Evolutionary conservation across 768 basidiomycete genomes (phyloP), one percentile per base, ranked within the genome.

Genomic region (Leccinellum rugosiceps): DNA sequence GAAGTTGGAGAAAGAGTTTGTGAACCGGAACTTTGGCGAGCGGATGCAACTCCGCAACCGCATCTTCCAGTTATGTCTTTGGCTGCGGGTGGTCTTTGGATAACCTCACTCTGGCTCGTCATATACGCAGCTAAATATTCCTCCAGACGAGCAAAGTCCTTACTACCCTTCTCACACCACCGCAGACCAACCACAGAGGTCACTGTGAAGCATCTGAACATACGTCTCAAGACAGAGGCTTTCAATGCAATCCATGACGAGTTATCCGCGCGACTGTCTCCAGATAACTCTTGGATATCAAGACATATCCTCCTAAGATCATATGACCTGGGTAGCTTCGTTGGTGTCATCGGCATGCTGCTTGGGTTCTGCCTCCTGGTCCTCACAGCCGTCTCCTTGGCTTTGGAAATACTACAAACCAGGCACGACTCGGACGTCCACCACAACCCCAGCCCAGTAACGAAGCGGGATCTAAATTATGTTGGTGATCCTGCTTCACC

Each of bases 191-290:
- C 56, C 52, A 62, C 57, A 3, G 64, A 68, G 28, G 46, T 71
- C 53, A 58, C 52, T 6, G 68, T 71, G 31, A 72, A 60, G 53
- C 55, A 68, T 41, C 41, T 70, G 45, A 68, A 69, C 55, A 59
- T 76, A 32, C 68, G 68, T 15, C 56, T 85, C 55, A 77, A 82
- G 61, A 84, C 84, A 0, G 75, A 80, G 0, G 72, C 69, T 1
- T 78, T 77, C 71, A 87, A 87, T 59, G 62, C 58, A 4, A 47
- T 62, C 3, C 84, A 87, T 58, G 83, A 85, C 63, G 26, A 57
- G 13, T 67, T 84, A 21, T 60, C 78, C 13, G 47, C 62, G 1
- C 43, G 56, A 4, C 66, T 86, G n/a, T 65, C 73, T 5, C 62
- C 64, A 25, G 65, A 67, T n/a, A 62, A 61, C 6, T 72, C 69